phyloP scores from a whole-genome alignment of 2,329 filamentous ascomycete species.

The Aspergillus sp. region DNA sequence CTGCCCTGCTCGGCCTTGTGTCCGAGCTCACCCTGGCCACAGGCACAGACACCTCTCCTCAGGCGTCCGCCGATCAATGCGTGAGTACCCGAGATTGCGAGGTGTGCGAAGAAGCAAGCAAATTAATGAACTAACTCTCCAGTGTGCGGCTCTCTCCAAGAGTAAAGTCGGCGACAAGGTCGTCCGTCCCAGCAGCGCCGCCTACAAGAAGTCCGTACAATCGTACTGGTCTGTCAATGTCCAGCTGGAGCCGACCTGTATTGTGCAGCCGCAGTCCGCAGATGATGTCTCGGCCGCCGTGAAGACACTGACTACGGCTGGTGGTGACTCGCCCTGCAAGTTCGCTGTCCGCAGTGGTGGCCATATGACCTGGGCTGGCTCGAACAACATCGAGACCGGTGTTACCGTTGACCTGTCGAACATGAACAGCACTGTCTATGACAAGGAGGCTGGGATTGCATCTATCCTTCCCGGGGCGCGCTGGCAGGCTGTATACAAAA shows the following conservation, averaged over 20 bases:
- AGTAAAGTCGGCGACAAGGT: conserved; percentile 17
- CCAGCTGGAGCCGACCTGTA: conserved; percentile 23
- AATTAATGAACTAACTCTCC: neutral
- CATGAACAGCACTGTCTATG: conserved; percentile 22
- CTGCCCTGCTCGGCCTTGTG: conserved; percentile 1
- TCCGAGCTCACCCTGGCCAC: neutral
- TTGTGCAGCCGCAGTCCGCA: conserved; percentile 23
- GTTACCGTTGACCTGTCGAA: conserved; percentile 44
- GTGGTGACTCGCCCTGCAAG: conserved; percentile 10
- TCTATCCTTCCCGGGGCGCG: conserved; percentile 20
- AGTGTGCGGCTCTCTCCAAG: conserved; percentile 12
- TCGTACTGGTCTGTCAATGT: conserved; percentile 27
- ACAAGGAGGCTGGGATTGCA: conserved; percentile 13
- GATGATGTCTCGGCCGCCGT: conserved; percentile 25
- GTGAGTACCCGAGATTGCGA: neutral
- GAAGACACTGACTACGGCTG: conserved; percentile 11
- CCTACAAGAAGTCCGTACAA: conserved; percentile 20
- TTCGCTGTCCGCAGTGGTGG: conserved; percentile 45
- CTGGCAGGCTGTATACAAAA: conserved; percentile 22
- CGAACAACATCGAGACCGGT: conserved; percentile 43
- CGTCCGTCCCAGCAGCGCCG: conserved; percentile 15
- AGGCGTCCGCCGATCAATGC: neutral
- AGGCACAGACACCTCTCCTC: neutral
- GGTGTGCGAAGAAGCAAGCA: neutral
- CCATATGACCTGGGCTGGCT: conserved; percentile 41